phyloP scores from a whole-genome alignment of 768 basidiomycete genomes.

The Suillus decipiens region DNA sequence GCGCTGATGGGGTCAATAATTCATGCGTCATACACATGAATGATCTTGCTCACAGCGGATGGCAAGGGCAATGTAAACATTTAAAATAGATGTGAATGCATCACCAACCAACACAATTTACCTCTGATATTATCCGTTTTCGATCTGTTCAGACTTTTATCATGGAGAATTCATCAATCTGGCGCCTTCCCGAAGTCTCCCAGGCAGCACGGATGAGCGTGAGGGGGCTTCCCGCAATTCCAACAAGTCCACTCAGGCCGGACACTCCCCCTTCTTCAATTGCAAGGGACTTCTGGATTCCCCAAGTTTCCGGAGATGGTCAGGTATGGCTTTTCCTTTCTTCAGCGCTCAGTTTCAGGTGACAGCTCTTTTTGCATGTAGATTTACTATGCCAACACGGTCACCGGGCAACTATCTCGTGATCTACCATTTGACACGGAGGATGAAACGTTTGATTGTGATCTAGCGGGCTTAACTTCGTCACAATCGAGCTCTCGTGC shows the following conservation, averaged over 20 bases:
- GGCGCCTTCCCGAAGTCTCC: constrained; percentile 11
- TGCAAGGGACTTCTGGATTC: constrained; percentile 84
- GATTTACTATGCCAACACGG: constrained; percentile 94
- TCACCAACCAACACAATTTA: neutral
- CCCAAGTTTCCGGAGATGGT: constrained; percentile 76
- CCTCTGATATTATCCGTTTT: neutral
- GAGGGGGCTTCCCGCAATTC: constrained; percentile 33
- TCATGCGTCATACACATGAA: neutral
- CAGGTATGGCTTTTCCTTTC: constrained; percentile 54
- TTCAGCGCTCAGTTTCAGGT: constrained; percentile 6
- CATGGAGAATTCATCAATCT: constrained; percentile 21
- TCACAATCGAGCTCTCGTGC: constrained; percentile 55
- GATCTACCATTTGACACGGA: constrained; percentile 78
- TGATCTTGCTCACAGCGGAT: neutral
- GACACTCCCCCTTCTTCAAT: constrained; percentile 31
- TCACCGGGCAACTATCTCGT: constrained; percentile 75
- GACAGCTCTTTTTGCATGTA: constrained; percentile 29
- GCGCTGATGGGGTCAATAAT: neutral
- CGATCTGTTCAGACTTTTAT: constrained; percentile 13
- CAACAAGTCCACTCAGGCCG: constrained; percentile 10
- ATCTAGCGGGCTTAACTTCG: constrained; percentile 51
- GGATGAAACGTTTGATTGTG: constrained; percentile 54
- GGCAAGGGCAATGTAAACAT: neutral
- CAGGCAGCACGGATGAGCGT: constrained; percentile 21
- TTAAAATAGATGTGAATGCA: neutral